Conservation (phyloP, 495 filamentous ascomycete species). For the Xylaria acuta region DNA sequence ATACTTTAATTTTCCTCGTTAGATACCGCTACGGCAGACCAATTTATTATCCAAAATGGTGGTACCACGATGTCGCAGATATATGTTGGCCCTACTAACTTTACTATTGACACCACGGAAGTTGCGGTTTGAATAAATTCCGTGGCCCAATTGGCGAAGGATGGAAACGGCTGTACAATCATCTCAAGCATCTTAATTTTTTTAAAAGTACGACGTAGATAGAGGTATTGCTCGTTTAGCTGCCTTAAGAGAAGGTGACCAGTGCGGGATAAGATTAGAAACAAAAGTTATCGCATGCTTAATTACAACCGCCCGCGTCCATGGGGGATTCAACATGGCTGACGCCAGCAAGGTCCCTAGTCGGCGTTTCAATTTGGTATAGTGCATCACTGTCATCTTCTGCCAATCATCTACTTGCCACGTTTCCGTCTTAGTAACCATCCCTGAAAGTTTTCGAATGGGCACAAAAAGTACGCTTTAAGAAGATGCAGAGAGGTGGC, state of each 20-base stretch:
- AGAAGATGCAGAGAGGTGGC: neutral
- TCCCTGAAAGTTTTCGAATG: neutral
- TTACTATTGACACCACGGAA: constrained; percentile 8
- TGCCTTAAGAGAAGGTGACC: neutral
- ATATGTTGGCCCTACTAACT: constrained; percentile 14
- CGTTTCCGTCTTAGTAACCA: neutral
- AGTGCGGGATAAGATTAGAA: neutral
- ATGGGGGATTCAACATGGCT: neutral
- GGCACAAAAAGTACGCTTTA: neutral
- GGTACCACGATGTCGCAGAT: neutral
- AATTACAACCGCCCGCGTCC: neutral
- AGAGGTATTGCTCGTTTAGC: neutral
- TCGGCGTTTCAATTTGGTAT: neutral
- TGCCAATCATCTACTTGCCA: neutral
- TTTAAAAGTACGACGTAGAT: neutral
- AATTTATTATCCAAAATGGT: neutral
- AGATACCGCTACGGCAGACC: constrained; percentile 14
- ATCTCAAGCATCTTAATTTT: neutral
- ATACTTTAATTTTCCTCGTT: neutral
- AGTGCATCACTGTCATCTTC: neutral
- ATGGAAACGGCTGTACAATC: neutral
- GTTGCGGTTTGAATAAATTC: neutral
- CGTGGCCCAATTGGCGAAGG: neutral
- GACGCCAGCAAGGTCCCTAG: neutral
- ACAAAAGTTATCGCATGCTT: neutral